These are phyloP conservation scores for Skeletonema menzelii DNA, from an alignment of 108 stramenopile species.

Conservation along the genomic window DNA sequence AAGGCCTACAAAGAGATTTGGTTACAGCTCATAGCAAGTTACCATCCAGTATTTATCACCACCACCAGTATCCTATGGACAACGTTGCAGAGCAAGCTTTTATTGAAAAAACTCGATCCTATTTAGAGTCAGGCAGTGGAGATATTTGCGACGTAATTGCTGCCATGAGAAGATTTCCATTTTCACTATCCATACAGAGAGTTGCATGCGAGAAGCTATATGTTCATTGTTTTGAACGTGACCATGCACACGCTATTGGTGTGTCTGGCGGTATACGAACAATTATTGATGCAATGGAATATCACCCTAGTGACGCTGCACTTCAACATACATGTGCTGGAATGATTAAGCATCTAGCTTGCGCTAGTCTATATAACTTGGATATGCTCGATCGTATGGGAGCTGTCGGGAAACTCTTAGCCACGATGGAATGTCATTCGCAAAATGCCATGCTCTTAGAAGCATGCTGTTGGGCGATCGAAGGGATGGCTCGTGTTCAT, in stretches of 20 bases:
- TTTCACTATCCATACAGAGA: constrained; percentile 32
- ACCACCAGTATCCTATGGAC: constrained; percentile 31
- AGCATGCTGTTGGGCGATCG: constrained; percentile 45
- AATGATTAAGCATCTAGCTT: constrained; percentile 38
- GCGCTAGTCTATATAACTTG: constrained; percentile 32
- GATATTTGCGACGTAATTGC: constrained; percentile 37
- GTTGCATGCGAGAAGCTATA: constrained; percentile 38
- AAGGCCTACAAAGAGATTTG: constrained; percentile 7
- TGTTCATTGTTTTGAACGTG: constrained; percentile 40
- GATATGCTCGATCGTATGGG: constrained; percentile 46
- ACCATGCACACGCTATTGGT: constrained; percentile 41
- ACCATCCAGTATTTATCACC: constrained; percentile 40
- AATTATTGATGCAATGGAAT: constrained; percentile 45
- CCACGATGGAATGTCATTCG: constrained; percentile 33
- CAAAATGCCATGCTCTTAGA: constrained; percentile 30
- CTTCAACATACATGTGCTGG: constrained; percentile 28
- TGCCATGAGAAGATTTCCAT: constrained; percentile 45
- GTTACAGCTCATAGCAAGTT: constrained; percentile 37
- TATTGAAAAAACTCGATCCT: constrained; percentile 32
- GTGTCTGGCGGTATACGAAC: constrained; percentile 45
- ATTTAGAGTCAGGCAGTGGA: constrained; percentile 40
- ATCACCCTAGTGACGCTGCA: constrained; percentile 29
- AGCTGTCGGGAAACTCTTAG: constrained; percentile 19
- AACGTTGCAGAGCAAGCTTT: constrained; percentile 24
- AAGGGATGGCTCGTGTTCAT: constrained; percentile 20